Evolutionary conservation across 2,329 filamentous ascomycete species (phyloP), one percentile per base, ranked within the genome.

Genomic region (Alternaria ethzedia): DNA sequence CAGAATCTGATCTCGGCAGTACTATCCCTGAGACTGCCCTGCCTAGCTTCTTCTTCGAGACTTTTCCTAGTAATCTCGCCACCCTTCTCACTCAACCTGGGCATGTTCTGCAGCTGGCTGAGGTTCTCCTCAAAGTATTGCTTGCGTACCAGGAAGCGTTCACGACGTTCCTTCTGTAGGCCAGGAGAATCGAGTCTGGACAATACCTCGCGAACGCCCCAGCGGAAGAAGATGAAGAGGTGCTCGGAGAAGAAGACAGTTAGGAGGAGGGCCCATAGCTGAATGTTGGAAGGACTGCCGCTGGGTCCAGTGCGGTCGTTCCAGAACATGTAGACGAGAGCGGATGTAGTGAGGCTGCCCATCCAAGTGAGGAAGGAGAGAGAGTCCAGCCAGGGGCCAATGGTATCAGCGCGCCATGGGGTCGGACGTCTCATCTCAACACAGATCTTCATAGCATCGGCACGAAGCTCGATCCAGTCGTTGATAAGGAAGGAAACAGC

Each of bases 391-490:
- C 94, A 98, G 1, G 96, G 94, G 0, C 96, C 96, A 70, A 99
- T 98, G 1, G 92, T 96, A 81, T 98, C 96, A 2, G 93, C 90
- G 57, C 96, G 89, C 87, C 91, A 93, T 1, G 96, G 96, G 41
- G 92, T 93, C 0, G 96, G 96, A 4, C 96, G 90, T 74, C 95
- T 91, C 84, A 93, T 94, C 79, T 94, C 91, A 51, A 93, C 86
- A 59, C 94, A 94, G 72, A 98, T 97, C 80, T 99, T 99, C 82
- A 97, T 87, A 3, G 95, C 94, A 76, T 99, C 96, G 1, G 93
- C 93, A 45, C 96, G 91, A 43, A 98, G 87, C 78, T 98, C 96
- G 61, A 99, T 83, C 94, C 95, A 98, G 82, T 98, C 96, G 82
- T 98, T 98, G 80, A 96, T 83, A 12, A 98, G 83, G 83, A 98